Evolutionary conservation across 1,284 basidiomycete species (phyloP).

Genomic region (Golubevia pallescens): DNA sequence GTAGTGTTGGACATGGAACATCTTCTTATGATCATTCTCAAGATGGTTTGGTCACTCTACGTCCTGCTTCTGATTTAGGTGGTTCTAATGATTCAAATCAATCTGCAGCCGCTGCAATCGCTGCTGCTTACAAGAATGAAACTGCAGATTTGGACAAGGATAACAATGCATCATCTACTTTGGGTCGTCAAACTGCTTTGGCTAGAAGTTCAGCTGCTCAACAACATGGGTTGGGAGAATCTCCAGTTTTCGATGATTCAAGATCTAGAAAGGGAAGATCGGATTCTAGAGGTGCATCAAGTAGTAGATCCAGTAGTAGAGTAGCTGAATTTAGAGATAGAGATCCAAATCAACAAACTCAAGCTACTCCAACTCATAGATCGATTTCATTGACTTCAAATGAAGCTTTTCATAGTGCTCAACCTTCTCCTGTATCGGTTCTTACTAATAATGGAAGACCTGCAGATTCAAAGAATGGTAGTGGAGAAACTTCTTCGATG

Average conservation of each 20-base stretch:
- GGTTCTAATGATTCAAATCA: background rate
- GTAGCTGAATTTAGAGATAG: too few relatives aligned
- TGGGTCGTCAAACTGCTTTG: too few relatives aligned
- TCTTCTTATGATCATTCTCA: background rate
- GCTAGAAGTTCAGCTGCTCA: too few relatives aligned
- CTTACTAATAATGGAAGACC: background rate
- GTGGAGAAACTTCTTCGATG: background rate
- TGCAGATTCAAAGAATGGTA: background rate
- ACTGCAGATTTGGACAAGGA: too few relatives aligned
- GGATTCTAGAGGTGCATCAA: background rate
- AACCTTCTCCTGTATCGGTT: background rate
- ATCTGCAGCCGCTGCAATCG: background rate
- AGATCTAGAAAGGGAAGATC: background rate
- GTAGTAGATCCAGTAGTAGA: background rate
- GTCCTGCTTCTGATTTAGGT: background rate
- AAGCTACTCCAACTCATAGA: background rate
- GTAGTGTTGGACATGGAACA: background rate
- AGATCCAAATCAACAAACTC: background rate
- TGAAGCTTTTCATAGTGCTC: background rate
- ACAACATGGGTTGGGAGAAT: too few relatives aligned
- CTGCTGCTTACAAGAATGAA: background rate
- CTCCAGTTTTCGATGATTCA: too few relatives aligned
- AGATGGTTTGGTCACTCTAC: background rate
- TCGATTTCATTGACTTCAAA: background rate
- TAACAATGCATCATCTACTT: too few relatives aligned